Evolutionary conservation across 1,139 yeast genomes (phyloP), one percentile per base, ranked within the genome.

Genomic region (Diutina pseudorugosa): DNA sequence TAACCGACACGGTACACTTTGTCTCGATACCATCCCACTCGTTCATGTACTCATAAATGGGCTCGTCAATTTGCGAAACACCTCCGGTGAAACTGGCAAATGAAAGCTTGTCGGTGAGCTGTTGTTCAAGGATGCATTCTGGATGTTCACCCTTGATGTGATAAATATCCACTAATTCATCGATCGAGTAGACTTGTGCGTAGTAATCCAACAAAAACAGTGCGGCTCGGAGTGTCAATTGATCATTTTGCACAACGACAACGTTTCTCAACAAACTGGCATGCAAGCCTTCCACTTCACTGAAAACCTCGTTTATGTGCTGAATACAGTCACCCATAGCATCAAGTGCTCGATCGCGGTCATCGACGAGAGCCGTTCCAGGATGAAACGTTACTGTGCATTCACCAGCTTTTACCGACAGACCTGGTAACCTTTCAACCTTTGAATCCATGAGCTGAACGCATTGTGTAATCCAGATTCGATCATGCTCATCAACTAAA

Each of bases 271-370:
- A 78, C 52, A 87, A 73, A 25, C 86, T 79, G 2, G 97, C 96
- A 65, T 89, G 96, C 8, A 90, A 75, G 33, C 84, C 85, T 30
- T 65, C 71, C 5, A 55, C 50, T 18, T 62, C 63, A 18, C 78
- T 77, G 62, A 82, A 88, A 27, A 85, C 70, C 42, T 85, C 94
- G 65, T 91, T 90, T 54, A 91, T 81, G 63, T 90, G 93, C 43
- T 90, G 84, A 53, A 90, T 83, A 55, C 87, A 77, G 60, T 90
- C 97, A 50, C 97, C 97, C 70, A 89, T 79, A 16, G 84, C 76
- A 52, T 82, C 76, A 45, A 77, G 68, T 51, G 83, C 81, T 58
- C 94, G 76, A 52, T 82, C 88, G 36, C 75, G 72, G 60, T 86
- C 91, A 51, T 85, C 90, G 14, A 64, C 61, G 41, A 67, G 63